Evolutionary conservation across 164 flowering plant genomes (phyloP), one percentile per base, ranked within the genome.

Genomic region (Taxillus chinensis): DNA sequence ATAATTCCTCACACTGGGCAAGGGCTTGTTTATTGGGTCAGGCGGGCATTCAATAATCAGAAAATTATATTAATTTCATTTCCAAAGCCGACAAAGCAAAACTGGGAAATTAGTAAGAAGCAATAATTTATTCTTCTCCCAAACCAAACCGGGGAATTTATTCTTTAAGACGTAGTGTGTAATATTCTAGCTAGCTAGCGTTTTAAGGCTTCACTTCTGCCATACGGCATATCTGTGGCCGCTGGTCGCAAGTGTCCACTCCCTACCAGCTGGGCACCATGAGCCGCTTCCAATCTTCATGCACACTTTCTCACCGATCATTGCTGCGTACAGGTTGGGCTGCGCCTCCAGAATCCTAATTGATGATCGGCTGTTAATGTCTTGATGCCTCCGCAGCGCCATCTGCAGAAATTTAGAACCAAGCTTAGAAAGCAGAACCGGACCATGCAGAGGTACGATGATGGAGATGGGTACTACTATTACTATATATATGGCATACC

Each of bases 271-370:
- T 38, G 98, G 98, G 65, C 88, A 82, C 98, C 98, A 92, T 38
- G 88, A 80, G 39, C 84, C 91, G 51, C 84, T 90, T n/a, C 98
- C 95, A 14, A 92, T 79, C 72, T 91, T 91, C 96, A 89, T 80
- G 78, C 83, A 78, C 14, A 91, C 64, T 46, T 80, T 84, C 41
- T 83, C 93, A 4, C 86, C 96, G 37, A 91, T 78, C 14, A 78
- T 70, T 39, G 98, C 95, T 27, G 96, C 75, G 63, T 92, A 92
- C 17, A 92, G 82, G 65, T 87, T 82, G 38, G 85, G 68, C 51
- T 77, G 85, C 13, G 98, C 96, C 74, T 89, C 98, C 51, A 82
- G 48, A 64, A 89, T 87, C 39, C 57, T 72, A 45, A 89, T 73
- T 5, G 95, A 62, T 39, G 96, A 86, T 67, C 96, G 74, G 71